phyloP scores from a whole-genome alignment of 2,329 filamentous ascomycete species.

The Stemphylium beticola region DNA sequence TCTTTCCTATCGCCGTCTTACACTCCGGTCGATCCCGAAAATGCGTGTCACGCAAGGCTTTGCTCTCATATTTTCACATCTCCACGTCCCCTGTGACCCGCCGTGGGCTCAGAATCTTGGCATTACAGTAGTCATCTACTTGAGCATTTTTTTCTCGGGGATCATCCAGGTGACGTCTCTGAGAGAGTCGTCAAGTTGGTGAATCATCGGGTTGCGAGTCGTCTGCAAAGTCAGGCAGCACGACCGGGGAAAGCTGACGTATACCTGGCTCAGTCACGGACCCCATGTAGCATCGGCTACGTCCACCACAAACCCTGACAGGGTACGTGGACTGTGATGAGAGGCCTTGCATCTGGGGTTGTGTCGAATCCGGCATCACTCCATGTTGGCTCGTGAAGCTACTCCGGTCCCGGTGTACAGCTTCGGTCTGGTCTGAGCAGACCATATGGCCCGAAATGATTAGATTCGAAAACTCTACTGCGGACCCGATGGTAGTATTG shows the following conservation, averaged over 20 bases:
- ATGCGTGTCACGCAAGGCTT: not conserved
- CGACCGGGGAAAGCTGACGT: conserved; percentile 18
- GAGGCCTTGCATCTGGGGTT: not conserved
- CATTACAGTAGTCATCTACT: not conserved
- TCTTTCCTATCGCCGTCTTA: not conserved
- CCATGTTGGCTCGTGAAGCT: not conserved
- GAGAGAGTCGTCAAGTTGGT: conserved; percentile 1
- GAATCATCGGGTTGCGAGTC: conserved; percentile 1
- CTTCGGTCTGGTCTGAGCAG: not conserved
- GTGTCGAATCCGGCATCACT: not conserved
- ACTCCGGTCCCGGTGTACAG: not conserved
- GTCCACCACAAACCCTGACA: not conserved
- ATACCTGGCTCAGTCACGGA: conserved; percentile 9
- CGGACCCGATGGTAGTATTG: not conserved
- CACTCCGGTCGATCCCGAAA: not conserved
- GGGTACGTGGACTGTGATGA: not conserved
- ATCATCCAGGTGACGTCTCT: not conserved
- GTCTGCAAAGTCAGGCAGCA: conserved; percentile 10
- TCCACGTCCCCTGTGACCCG: not conserved
- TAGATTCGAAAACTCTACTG: not conserved
- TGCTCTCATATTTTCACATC: not conserved
- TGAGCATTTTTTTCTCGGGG: not conserved
- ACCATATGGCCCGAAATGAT: not conserved
- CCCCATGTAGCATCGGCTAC: conserved; percentile 11
- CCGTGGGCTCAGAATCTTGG: not conserved